phyloP scores from a whole-genome alignment of 148 eudicot genomes.

The Rhododendron ovatum region DNA sequence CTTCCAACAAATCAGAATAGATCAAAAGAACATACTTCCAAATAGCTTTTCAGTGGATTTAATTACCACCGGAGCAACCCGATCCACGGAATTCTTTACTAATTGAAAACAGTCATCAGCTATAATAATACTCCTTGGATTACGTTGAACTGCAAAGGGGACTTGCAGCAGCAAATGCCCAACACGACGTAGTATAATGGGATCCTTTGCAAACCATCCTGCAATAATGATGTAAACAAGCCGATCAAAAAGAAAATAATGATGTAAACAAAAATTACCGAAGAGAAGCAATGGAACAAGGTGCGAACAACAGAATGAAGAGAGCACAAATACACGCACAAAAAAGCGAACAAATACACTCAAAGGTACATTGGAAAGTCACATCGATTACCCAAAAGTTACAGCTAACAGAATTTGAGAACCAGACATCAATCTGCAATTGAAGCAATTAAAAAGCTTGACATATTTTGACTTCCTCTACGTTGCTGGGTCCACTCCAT shows the following conservation, averaged over 20 bases:
- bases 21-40: slow-evolving; percentile 59
- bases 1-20: neutral
- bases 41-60: slow-evolving; percentile 66
- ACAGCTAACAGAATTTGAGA: neutral
- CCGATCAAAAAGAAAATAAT: neutral
- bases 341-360: neutral
- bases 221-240: slow-evolving; percentile 8
- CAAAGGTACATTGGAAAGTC: neutral
- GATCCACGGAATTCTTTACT: slow-evolving; percentile 44
- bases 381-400: neutral
- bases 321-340: neutral
- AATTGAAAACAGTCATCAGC: slow-evolving; percentile 92
- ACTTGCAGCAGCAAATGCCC: slow-evolving; percentile 75
- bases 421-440: neutral
- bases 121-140: slow-evolving; percentile 63
- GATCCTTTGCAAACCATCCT: slow-evolving; percentile 95
- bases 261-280: neutral
- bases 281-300: neutral
- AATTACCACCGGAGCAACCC: slow-evolving; percentile 48
- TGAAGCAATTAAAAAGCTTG: neutral
- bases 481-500: neutral
- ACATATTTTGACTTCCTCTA: neutral
- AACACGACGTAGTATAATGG: slow-evolving; percentile 64
- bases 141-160: slow-evolving; percentile 63
- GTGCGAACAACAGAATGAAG: neutral